Base-by-base conservation (phyloP, 495 filamentous ascomycete species). In the Penicillium lagena region DNA sequence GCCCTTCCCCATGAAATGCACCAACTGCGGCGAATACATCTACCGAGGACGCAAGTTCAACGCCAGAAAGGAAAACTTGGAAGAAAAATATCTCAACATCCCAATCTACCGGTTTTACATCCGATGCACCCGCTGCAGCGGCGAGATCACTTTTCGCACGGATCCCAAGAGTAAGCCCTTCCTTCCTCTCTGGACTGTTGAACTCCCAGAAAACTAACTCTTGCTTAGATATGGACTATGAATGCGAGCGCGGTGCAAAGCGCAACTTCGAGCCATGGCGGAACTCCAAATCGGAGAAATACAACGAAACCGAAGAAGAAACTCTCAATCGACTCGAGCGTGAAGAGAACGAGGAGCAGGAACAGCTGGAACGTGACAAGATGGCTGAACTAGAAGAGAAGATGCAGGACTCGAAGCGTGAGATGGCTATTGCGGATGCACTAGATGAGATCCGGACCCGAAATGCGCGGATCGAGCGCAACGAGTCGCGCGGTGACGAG, bases 11-110 rank as follows among this genome's bases (percentile, higher is more conserved):
- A 95, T 99, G 86, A 88, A 87, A 66, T 97, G 94, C 63, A 83
- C 78, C 12, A 72, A 80, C 41, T 97, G 91, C 64, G 91, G 89
- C 59, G 90, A 96, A 71, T 96, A 87, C 75, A 96, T 98, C 61
- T 95, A 96, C 73, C 87, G 88, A 51, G 91, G 91, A 1, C 83
- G 90, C 39, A 97, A 96, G 57, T 97, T 96, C 77, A 98, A 96
- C 66, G 90, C 93, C 2, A 82, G 89, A 40, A 99, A 99, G 52
- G 89, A 96, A 57, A 95, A 85, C 7, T 88, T 86, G 7, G 89
- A 93, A 34, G 90, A 97, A 58, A 86, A 84, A 50, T 99, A 99
- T 70, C 80, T 91, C 46, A 72, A 72, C 42, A 95, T 99, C 48
- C 78, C 86, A 48, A 90, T 97, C 43, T 93, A 83, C 72, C 80